Evolutionary conservation across 352 stramenopile species (phyloP).

Genomic region (Phytophthora sojae): DNA sequence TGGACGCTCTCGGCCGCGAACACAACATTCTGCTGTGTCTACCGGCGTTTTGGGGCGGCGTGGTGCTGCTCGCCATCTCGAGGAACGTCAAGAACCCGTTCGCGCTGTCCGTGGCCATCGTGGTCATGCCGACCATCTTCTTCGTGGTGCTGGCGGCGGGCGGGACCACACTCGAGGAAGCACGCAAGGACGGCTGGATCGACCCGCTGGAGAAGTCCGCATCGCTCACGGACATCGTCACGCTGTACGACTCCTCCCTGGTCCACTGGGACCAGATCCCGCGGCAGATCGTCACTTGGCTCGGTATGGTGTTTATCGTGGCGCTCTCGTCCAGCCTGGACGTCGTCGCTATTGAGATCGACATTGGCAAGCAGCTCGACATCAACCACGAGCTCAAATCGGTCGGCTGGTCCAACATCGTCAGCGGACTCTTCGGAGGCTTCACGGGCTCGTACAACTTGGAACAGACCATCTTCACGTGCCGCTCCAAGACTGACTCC

Average conservation of each 20-base stretch:
- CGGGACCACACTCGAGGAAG: conserved; percentile 86
- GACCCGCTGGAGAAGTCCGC: conserved; percentile 54
- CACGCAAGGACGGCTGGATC: conserved; percentile 92
- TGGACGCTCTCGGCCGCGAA: conserved; percentile 52
- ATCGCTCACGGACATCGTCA: conserved; percentile 67
- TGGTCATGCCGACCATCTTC: conserved; percentile 90
- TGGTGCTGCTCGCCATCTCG: conserved; percentile 80
- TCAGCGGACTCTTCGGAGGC: conserved; percentile 94
- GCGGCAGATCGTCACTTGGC: conserved; percentile 87
- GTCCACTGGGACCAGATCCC: conserved; percentile 92
- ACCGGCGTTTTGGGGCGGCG: conserved; percentile 81
- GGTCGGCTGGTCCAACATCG: conserved; percentile 96
- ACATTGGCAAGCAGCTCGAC: conserved; percentile 92
- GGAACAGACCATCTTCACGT: conserved; percentile 98
- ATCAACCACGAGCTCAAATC: conserved; percentile 94
- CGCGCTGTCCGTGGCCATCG: conserved; percentile 76
- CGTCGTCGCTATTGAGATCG: conserved; percentile 97
- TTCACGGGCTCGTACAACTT: conserved; percentile 99
- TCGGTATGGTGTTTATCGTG: conserved; percentile 97
- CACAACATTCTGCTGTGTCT: conserved; percentile 81
- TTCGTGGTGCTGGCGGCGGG: conserved; percentile 86
- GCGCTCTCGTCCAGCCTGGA: conserved; percentile 97
- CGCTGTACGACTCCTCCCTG: conserved; percentile 89
- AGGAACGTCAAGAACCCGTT: conserved; percentile 76
- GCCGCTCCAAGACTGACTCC: conserved; percentile 89